phyloP scores from a whole-genome alignment of 495 filamentous ascomycete species.

The Chaetomium tenue region DNA sequence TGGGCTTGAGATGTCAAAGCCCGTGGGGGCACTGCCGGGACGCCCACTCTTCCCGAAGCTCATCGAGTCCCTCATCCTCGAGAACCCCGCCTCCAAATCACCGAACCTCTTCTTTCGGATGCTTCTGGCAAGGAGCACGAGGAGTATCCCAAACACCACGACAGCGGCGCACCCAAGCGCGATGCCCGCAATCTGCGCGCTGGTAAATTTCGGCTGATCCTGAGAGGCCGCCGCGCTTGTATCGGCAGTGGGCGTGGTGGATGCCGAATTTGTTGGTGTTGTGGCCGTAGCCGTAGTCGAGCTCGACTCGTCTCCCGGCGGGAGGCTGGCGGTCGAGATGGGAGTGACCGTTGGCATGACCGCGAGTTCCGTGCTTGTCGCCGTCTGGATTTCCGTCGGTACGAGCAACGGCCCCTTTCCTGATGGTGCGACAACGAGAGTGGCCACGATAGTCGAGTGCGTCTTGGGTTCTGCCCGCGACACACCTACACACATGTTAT shows the following conservation, averaged over 20 bases:
- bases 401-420: conserved; percentile 30
- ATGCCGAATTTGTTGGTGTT: conserved; percentile 22
- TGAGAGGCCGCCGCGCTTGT: conserved; percentile 10
- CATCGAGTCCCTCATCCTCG: conserved; percentile 39
- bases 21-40: conserved; percentile 9
- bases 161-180: conserved; percentile 45
- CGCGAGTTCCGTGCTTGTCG: conserved; percentile 18
- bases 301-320: conserved; percentile 19
- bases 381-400: conserved; percentile 28
- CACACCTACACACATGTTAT: conserved; percentile 58
- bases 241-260: conserved; percentile 8
- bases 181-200: conserved; percentile 49
- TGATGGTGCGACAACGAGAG: conserved; percentile 42
- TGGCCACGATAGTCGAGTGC: conserved; percentile 60
- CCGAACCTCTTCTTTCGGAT: conserved; percentile 38
- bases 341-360: conserved; percentile 20
- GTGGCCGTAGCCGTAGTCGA: conserved; percentile 22
- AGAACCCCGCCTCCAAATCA: conserved; percentile 41
- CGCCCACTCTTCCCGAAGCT: conserved; percentile 28
- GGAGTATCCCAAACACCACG: conserved; percentile 38
- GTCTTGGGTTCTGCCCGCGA: conserved; percentile 55
- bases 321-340: conserved; percentile 18
- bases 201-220: conserved; percentile 29
- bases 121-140: conserved; percentile 45
- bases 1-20: conserved; percentile 40